Percentiles rank a stretch among this genome's conserved stretches.
phyloP scores from a whole-genome alignment of 1,284 basidiomycete species.

The Coriolopsis trogii region DNA sequence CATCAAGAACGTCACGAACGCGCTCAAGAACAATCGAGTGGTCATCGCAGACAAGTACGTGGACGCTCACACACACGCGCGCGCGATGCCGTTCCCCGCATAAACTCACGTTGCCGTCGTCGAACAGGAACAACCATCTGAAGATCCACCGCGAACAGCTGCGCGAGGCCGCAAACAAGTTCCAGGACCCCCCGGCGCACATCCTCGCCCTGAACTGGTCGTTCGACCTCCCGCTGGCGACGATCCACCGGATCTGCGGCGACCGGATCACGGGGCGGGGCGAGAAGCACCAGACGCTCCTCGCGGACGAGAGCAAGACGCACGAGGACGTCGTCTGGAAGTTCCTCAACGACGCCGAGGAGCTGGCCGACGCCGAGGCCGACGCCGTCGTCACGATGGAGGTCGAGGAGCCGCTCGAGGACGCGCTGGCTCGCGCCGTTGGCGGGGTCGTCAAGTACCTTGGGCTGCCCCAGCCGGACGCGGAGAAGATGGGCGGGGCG shows the following conservation, averaged over 20 bases:
- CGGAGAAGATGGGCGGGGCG: slow-evolving; percentile 63
- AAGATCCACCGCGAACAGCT: slow-evolving; percentile 75
- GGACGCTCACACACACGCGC: not conserved
- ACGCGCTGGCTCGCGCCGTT: slow-evolving; percentile 61
- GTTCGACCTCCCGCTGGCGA: slow-evolving; percentile 54
- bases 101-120: too few relatives aligned
- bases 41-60: slow-evolving; percentile 90
- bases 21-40: slow-evolving; percentile 68
- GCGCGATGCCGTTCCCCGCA: not conserved
- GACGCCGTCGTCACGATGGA: slow-evolving; percentile 71
- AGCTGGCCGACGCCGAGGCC: slow-evolving; percentile 66
- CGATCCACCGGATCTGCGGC: slow-evolving; percentile 73
- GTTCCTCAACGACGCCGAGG: slow-evolving; percentile 73
- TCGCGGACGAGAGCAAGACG: slow-evolving; percentile 54
- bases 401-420: slow-evolving; percentile 55
- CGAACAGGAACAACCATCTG: slow-evolving; percentile 84
- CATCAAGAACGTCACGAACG: slow-evolving; percentile 70
- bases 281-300: slow-evolving; percentile 82
- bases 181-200: slow-evolving; percentile 57
- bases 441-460: slow-evolving; percentile 56
- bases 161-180: slow-evolving; percentile 50
- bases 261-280: slow-evolving; percentile 79
- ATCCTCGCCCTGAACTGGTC: slow-evolving; percentile 84
- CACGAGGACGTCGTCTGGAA: slow-evolving; percentile 86
- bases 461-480: slow-evolving; percentile 53